Percentiles rank a stretch among this genome's conserved stretches.
Evolutionary conservation across 352 stramenopile genomes (phyloP).

Genomic region (Phytophthora ramorum): DNA sequence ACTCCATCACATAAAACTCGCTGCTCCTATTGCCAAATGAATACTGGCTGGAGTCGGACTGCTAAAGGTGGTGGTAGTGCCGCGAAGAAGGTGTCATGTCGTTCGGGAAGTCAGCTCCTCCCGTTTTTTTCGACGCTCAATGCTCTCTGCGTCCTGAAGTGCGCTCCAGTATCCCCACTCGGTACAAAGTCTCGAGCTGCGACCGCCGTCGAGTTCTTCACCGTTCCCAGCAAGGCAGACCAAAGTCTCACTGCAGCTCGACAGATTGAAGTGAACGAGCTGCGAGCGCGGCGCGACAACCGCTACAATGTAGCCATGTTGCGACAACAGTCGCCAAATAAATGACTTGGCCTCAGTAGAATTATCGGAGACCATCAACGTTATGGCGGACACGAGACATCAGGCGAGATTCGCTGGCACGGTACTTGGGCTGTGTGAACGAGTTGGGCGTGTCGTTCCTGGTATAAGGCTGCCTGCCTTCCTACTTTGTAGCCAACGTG

Average conservation of each 20-base stretch:
- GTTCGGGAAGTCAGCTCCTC: conserved; percentile 8
- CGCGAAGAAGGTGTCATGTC: conserved; percentile 30
- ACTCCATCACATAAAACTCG: conserved; percentile 4
- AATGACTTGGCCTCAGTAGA: conserved; percentile 9
- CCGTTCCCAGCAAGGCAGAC: background rate
- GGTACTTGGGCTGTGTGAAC: conserved; percentile 91
- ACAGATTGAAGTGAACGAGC: too few relatives aligned
- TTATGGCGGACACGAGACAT: conserved; percentile 52
- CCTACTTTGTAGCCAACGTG: conserved; percentile 88
- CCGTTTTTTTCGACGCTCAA: conserved; percentile 20
- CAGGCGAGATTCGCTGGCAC: conserved; percentile 86
- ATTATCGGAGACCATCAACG: conserved; percentile 8
- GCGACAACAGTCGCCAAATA: background rate
- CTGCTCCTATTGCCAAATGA: conserved; percentile 12
- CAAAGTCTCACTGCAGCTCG: conserved; percentile 17
- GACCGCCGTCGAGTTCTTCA: conserved; percentile 40
- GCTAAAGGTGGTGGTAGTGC: conserved; percentile 30
- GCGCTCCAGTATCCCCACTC: conserved; percentile 54
- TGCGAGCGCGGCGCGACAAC: too few relatives aligned
- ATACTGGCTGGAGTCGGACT: conserved; percentile 5
- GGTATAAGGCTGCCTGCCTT: conserved; percentile 74
- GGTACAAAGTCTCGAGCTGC: conserved; percentile 61
- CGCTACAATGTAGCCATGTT: conserved; percentile 23
- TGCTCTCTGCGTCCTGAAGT: conserved; percentile 29
- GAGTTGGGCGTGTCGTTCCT: conserved; percentile 91